phyloP scores from a whole-genome alignment of 2,329 filamentous ascomycete species.

The Penicillium sp. region DNA sequence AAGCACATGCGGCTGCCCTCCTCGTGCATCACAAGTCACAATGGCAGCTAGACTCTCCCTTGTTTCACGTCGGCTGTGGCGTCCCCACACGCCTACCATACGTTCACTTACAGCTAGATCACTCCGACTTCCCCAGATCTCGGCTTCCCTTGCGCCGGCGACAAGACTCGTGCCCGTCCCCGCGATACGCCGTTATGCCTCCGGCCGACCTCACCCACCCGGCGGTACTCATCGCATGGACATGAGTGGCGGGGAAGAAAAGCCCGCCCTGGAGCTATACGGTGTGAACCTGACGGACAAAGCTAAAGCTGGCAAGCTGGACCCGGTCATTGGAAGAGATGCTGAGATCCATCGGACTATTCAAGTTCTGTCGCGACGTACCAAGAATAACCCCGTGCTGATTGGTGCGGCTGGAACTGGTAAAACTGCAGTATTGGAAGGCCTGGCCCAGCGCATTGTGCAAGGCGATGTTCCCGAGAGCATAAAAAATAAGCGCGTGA shows the following conservation, averaged over 20 bases:
- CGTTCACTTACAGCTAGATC: constrained; percentile 20
- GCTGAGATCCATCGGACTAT: constrained; percentile 91
- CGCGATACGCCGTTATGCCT: constrained; percentile 52
- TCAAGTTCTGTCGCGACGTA: constrained; percentile 85
- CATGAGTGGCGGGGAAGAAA: constrained; percentile 70
- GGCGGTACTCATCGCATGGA: constrained; percentile 95
- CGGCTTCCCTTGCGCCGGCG: constrained; percentile 14
- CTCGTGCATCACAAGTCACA: background rate
- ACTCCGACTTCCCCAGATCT: constrained; percentile 18
- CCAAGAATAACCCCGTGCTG: constrained; percentile 95
- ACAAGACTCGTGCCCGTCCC: constrained; percentile 9
- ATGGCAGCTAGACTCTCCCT: constrained; percentile 37
- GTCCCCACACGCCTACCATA: constrained; percentile 21
- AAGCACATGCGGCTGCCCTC: constrained; percentile 3
- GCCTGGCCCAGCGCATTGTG: constrained; percentile 84
- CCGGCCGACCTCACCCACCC: constrained; percentile 72
- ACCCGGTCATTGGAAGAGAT: constrained; percentile 93
- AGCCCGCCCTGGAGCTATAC: constrained; percentile 85
- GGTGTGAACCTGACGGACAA: constrained; percentile 84
- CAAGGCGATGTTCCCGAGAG: constrained; percentile 92
- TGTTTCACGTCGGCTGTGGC: constrained; percentile 29
- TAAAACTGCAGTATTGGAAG: constrained; percentile 91
- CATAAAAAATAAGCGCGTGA: constrained; percentile 88
- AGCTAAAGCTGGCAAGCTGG: constrained; percentile 84
- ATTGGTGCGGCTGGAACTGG: constrained; percentile 89